Evolutionary conservation across 352 stramenopile species (phyloP).

Genomic region (Phytophthora ramorum): DNA sequence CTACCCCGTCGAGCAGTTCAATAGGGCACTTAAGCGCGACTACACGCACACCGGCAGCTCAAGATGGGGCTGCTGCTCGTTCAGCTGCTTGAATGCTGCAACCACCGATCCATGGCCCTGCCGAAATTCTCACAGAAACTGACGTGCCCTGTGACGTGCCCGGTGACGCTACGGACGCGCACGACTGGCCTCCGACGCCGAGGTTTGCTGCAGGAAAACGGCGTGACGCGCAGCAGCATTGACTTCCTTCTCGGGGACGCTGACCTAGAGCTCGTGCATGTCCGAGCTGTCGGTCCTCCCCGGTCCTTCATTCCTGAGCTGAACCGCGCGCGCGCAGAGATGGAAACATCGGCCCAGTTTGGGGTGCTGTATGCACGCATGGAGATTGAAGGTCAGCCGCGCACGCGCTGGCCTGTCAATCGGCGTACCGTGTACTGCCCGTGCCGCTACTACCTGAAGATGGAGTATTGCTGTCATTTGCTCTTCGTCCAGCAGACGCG

Average conservation of each 20-base stretch:
- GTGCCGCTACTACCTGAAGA: constrained; percentile 6
- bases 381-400: constrained; percentile 12
- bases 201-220: constrained; percentile 1
- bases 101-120: not conserved
- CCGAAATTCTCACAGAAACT: not conserved
- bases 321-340: not conserved
- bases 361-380: constrained; percentile 9
- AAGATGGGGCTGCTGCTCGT: constrained; percentile 9
- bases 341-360: constrained; percentile 2
- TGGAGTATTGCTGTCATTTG: constrained; percentile 9
- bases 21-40: constrained; percentile 27
- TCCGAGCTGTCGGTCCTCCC: not conserved
- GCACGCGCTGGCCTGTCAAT: not conserved
- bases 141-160: not conserved
- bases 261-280: constrained; percentile 1
- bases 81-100: constrained; percentile 2
- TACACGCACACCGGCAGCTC: constrained; percentile 20
- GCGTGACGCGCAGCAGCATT: constrained; percentile 1
- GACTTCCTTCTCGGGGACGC: constrained; percentile 7
- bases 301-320: constrained; percentile 4
- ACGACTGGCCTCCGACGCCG: constrained; percentile 1
- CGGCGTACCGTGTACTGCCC: not conserved
- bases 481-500: not conserved
- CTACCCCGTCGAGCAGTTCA: constrained; percentile 35
- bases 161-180: constrained; percentile 1